Evolutionary conservation across 192 early-diverging fungal genomes (phyloP).

Genomic region (Mortierella hygrophila): DNA sequence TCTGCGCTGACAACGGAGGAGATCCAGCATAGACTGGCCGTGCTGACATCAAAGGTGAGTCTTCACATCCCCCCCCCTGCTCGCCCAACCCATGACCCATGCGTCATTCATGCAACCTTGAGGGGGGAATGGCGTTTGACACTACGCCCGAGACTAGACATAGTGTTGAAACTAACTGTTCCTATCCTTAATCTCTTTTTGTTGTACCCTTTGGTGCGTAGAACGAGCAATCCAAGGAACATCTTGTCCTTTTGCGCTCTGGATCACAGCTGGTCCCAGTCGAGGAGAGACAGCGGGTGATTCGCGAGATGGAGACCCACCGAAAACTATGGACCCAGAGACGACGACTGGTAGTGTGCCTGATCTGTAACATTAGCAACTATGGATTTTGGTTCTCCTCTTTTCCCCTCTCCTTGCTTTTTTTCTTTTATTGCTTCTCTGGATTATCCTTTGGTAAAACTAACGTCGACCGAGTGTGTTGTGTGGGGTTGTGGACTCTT

Average conservation of each 20-base stretch:
- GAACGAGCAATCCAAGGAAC: conserved; percentile 57
- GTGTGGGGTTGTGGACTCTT: not conserved
- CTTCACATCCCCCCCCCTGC: not conserved
- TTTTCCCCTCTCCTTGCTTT: not conserved
- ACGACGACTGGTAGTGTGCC: conserved; percentile 54
- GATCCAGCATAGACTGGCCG: conserved; percentile 30
- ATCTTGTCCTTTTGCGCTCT: conserved; percentile 41
- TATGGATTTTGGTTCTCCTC: not conserved
- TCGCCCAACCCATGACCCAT: not conserved
- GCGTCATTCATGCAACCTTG: not conserved
- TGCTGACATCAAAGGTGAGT: conserved; percentile 19
- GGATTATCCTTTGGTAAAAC: not conserved
- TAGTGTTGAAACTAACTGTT: not conserved
- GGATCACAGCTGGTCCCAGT: conserved; percentile 46
- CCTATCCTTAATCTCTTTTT: not conserved
- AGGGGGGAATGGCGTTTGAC: not conserved
- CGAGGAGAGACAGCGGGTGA: conserved; percentile 56
- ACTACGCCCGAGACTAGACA: not conserved
- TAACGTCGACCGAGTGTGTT: not conserved
- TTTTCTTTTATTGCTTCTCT: not conserved
- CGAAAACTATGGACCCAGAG: conserved; percentile 57
- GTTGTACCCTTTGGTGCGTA: conserved; percentile 11
- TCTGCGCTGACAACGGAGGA: conserved; percentile 58
- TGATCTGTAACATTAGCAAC: not conserved
- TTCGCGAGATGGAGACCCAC: conserved; percentile 47